Conservation (phyloP, 176 grass and related monocot genomes). For the Avena sativa region DNA sequence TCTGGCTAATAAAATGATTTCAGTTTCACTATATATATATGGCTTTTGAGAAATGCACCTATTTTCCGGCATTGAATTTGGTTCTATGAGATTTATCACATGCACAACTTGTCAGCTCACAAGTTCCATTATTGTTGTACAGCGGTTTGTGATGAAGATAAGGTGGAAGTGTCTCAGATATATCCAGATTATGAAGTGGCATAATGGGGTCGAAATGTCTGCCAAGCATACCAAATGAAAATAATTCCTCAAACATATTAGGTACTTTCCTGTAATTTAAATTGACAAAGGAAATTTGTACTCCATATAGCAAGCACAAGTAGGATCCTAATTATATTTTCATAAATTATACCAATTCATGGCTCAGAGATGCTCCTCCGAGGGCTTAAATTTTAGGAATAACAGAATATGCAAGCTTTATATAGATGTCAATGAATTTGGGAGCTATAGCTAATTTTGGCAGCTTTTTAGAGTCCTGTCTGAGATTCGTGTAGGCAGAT, state of each 20-base stretch:
- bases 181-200: not conserved
- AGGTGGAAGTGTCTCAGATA: constrained; percentile 7
- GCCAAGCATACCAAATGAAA: not conserved
- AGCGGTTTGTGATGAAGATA: constrained; percentile 10
- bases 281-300: not conserved
- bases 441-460: too few species aligned
- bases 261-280: constrained; percentile 25
- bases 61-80: not conserved
- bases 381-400: too few species aligned
- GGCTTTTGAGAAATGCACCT: not conserved
- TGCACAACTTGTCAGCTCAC: not conserved
- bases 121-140: constrained; percentile 2
- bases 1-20: not conserved
- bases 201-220: not conserved
- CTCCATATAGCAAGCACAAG: not conserved
- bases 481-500: too few species aligned
- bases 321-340: not conserved
- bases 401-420: too few species aligned
- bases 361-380: not conserved
- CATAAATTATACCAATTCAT: not conserved
- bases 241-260: not conserved
- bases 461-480: too few species aligned
- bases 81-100: not conserved
- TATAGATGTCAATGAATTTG: too few species aligned
- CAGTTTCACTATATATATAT: not conserved